Conservation (phyloP, 345 rosid genomes). For the Euclidium syriacum region DNA sequence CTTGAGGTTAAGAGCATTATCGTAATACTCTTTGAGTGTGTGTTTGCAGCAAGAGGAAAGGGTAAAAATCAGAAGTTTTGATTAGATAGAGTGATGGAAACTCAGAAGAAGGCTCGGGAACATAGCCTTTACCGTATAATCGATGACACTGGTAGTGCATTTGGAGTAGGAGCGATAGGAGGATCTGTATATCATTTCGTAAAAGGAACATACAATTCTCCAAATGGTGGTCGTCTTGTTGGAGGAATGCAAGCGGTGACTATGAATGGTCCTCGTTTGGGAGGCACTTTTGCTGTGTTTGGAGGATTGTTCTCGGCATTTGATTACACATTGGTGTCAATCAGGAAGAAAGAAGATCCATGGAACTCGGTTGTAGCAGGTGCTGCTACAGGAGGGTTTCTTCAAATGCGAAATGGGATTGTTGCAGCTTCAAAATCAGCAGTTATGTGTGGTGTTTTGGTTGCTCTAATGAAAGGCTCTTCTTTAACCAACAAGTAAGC, state of each 20-base stretch:
- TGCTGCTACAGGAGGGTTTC: slow-evolving; percentile 71
- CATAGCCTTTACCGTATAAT: slow-evolving; percentile 49
- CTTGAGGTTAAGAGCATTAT: not conserved
- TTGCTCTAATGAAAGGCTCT: slow-evolving; percentile 61
- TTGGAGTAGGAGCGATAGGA: slow-evolving; percentile 69
- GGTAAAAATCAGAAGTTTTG: no score
- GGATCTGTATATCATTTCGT: slow-evolving; percentile 63
- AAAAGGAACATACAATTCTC: slow-evolving; percentile 54
- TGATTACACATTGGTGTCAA: slow-evolving; percentile 50
- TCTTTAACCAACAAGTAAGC: slow-evolving; percentile 40
- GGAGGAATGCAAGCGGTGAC: slow-evolving; percentile 66
- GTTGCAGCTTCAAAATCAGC: slow-evolving; percentile 53
- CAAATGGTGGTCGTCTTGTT: slow-evolving; percentile 42
- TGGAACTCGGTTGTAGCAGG: slow-evolving; percentile 74
- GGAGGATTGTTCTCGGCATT: slow-evolving; percentile 61
- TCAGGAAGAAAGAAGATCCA: slow-evolving; percentile 73
- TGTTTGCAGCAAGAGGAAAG: slow-evolving; percentile 10
- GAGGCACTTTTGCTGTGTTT: slow-evolving; percentile 66
- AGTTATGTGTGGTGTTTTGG: slow-evolving; percentile 43
- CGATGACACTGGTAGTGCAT: slow-evolving; percentile 49
- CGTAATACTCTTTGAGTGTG: not conserved
- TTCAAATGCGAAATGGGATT: slow-evolving; percentile 55
- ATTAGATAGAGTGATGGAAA: slow-evolving; percentile 39
- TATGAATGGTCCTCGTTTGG: slow-evolving; percentile 79
- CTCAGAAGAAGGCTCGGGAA: slow-evolving; percentile 52